phyloP scores from a whole-genome alignment of 1,284 basidiomycete species.

The Coniferiporia weirii region DNA sequence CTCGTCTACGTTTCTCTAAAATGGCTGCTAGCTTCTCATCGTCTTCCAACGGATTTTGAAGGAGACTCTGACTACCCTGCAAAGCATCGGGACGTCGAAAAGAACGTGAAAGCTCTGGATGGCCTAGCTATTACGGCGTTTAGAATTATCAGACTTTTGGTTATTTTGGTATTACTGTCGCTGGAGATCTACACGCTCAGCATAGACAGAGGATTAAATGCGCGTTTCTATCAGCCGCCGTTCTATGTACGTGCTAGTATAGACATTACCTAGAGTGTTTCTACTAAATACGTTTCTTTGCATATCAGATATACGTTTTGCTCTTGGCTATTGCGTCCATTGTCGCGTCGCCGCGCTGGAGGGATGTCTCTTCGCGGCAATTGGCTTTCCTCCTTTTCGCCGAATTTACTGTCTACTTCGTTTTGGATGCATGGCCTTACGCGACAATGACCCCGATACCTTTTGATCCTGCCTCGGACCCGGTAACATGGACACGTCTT shows the following conservation, averaged over 20 bases:
- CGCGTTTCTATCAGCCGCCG: background rate
- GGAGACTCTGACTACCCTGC: background rate
- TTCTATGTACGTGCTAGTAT: conserved; percentile 10
- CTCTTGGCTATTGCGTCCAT: conserved; percentile 20
- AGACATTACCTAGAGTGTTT: background rate
- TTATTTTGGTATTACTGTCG: conserved; percentile 4
- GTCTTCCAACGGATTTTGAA: background rate
- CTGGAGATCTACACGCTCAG: conserved; percentile 2
- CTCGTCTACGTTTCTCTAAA: background rate
- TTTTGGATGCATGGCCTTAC: conserved; percentile 48
- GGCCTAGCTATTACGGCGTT: conserved; percentile 7
- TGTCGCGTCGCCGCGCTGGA: conserved; percentile 17
- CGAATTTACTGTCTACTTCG: conserved; percentile 39
- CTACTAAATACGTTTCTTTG: background rate
- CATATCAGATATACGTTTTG: conserved; percentile 20
- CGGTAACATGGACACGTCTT: conserved; percentile 33
- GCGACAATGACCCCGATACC: conserved; percentile 37
- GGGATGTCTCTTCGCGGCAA: conserved; percentile 21
- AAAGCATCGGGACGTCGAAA: background rate
- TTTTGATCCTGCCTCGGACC: conserved; percentile 35
- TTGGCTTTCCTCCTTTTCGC: conserved; percentile 32
- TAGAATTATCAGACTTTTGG: conserved; percentile 5
- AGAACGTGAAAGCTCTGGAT: background rate
- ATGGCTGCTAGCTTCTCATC: background rate
- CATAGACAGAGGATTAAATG: background rate